phyloP scores from a whole-genome alignment of 2,329 filamentous ascomycete genomes.

The Fusarium kyushuense region DNA sequence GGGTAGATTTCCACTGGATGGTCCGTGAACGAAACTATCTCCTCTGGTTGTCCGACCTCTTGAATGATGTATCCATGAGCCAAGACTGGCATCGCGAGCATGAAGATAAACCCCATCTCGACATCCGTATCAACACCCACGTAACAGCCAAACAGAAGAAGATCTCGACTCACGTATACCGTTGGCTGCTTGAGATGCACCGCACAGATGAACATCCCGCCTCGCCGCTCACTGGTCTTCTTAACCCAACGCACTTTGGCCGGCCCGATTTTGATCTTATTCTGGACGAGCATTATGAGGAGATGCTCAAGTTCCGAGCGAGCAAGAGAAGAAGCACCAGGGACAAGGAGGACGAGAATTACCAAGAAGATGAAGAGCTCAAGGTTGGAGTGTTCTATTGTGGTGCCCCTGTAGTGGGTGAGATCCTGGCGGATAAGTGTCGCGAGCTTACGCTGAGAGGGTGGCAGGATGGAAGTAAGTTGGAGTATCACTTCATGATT shows the following conservation, averaged over 20 bases:
- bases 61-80: slow-evolving; percentile 61
- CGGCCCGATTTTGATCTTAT: slow-evolving; percentile 65
- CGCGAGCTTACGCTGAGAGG: slow-evolving; percentile 62
- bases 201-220: slow-evolving; percentile 63
- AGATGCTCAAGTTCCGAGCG: slow-evolving; percentile 58
- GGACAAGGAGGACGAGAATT: slow-evolving; percentile 2
- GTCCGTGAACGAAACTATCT: slow-evolving; percentile 68
- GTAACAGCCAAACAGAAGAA: slow-evolving; percentile 66
- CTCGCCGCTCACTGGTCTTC: slow-evolving; percentile 66
- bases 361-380: slow-evolving; percentile 51
- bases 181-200: slow-evolving; percentile 68
- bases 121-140: slow-evolving; percentile 68
- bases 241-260: slow-evolving; percentile 66
- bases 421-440: slow-evolving; percentile 67
- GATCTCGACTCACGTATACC: slow-evolving; percentile 66
- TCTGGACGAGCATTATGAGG: slow-evolving; percentile 66
- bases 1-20: slow-evolving; percentile 71
- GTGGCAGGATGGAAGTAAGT: slow-evolving; percentile 62
- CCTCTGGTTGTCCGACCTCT: slow-evolving; percentile 67
- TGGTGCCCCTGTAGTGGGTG: slow-evolving; percentile 66
- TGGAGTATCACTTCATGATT: slow-evolving; percentile 69
- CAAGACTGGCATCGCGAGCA: slow-evolving; percentile 56
- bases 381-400: slow-evolving; percentile 70
- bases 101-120: slow-evolving; percentile 56
- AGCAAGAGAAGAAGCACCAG: slow-evolving; percentile 25